Evolutionary conservation across 805 yeast genomes (phyloP).

Genomic region (Kuraishia ogatae): DNA sequence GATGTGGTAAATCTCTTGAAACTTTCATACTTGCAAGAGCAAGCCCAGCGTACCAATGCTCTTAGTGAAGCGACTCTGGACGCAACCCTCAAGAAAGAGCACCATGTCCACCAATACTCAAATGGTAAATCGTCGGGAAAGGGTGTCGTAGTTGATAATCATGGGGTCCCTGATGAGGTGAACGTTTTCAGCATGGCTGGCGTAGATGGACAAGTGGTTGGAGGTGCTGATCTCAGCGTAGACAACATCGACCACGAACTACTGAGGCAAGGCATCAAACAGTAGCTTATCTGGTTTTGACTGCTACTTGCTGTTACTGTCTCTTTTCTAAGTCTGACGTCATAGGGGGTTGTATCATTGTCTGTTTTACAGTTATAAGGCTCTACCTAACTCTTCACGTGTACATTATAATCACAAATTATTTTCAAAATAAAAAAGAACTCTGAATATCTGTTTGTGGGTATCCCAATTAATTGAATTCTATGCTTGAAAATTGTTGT

Average conservation of each 20-base stretch:
- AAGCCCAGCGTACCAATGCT: neutral
- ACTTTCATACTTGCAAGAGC: conserved; percentile 1
- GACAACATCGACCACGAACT: conserved; percentile 5
- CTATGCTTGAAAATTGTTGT: too few relatives aligned
- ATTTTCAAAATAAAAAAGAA: neutral
- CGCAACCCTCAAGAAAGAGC: neutral
- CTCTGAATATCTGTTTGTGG: neutral
- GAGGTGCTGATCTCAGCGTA: neutral
- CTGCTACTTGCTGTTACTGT: neutral
- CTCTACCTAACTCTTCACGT: neutral
- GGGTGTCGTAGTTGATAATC: neutral
- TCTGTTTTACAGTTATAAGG: neutral
- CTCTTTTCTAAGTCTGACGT: neutral
- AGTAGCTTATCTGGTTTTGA: neutral
- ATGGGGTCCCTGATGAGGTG: neutral
- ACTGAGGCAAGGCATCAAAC: conserved; percentile 1
- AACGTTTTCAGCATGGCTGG: conserved; percentile 1
- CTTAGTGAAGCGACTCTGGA: neutral
- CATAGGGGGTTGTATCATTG: neutral
- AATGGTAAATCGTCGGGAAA: neutral
- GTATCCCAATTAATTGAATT: neutral
- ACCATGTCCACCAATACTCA: neutral
- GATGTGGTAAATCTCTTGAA: conserved; percentile 1
- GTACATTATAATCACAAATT: neutral
- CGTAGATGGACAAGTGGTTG: neutral